These are phyloP conservation scores for Dryadomyces sulphureus DNA, from an alignment of 2,329 filamentous ascomycete species.

Conservation along the genomic window DNA sequence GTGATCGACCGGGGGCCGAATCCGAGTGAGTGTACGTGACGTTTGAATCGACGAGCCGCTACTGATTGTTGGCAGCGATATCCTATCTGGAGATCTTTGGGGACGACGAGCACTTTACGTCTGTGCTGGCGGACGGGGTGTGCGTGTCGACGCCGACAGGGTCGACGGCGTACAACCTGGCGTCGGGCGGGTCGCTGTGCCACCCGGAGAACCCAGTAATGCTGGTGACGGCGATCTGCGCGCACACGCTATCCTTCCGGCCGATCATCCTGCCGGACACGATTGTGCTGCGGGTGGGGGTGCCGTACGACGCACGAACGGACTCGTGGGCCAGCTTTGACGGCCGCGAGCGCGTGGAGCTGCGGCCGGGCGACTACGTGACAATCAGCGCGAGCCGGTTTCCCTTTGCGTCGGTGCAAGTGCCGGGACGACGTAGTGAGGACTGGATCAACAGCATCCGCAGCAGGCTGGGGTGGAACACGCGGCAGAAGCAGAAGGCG, in stretches of 20 bases:
- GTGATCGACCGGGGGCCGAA: constrained; percentile 91
- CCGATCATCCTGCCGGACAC: constrained; percentile 96
- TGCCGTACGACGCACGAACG: constrained; percentile 85
- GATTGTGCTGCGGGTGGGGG: constrained; percentile 80
- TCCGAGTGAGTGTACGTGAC: constrained; percentile 51
- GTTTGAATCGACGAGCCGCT: too few relatives aligned
- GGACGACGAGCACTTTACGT: constrained; percentile 90
- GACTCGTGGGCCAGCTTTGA: constrained; percentile 97
- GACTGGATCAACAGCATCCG: constrained; percentile 76
- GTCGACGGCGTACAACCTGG: constrained; percentile 89
- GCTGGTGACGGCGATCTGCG: constrained; percentile 84
- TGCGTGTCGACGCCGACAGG: constrained; percentile 91
- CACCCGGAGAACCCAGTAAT: constrained; percentile 96
- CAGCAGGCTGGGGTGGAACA: constrained; percentile 70
- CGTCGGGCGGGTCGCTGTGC: constrained; percentile 85
- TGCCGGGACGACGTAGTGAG: constrained; percentile 52
- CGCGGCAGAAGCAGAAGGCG: constrained; percentile 59
- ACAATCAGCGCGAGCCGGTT: constrained; percentile 65
- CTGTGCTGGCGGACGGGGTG: constrained; percentile 80
- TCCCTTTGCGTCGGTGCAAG: constrained; percentile 65
- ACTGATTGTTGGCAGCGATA: constrained; percentile 46
- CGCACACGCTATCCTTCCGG: constrained; percentile 86
- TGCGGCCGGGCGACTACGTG: constrained; percentile 67
- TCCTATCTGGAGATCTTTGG: constrained; percentile 84
- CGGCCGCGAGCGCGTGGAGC: constrained; percentile 73